Evolutionary conservation across 2,329 filamentous ascomycete species (phyloP), one percentile per base, ranked within the genome.

Genomic region (Cercospora sp.): DNA sequence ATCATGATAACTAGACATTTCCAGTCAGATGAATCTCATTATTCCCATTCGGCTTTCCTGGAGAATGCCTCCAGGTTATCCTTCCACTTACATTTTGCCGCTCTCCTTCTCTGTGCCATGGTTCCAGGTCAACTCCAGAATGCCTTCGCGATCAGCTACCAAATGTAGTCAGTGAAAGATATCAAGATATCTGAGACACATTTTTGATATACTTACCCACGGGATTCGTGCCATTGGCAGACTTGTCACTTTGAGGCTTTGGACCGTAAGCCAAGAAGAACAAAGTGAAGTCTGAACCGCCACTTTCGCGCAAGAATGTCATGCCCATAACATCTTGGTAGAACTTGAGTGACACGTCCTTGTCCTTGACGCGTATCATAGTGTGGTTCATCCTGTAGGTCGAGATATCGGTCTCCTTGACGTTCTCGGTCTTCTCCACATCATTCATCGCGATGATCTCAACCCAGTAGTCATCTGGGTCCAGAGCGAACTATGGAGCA

Each of bases 111-210:
- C 94, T 0, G 92, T 94, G 42, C 87, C 87, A 70, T 89, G 88
- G 75, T 90, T 90, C 91, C 91, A 97, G 9, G 94, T 97, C 71
- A 98, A 81, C 82, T 98, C 94, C 5, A 98, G 85, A 42, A 98
- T 80, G 0, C 94, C 95, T 80, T 98, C 94, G 70, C 89, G 87
- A 64, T 88, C 84, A 7, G 89, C 87, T 39, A 2, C 13, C 36
- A 39, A n/a, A 39, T 3, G 36, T 3, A 39, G 36, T 39, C 16
- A 39, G 36, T n/a, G 36, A n/a, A 39, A 39, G 16, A 39, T 39
- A 5, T 39, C 36, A 39, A 39, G 13, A n/a, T 39, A 39, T 39
- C 36, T 39, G 36, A 39, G 36, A n/a, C 13, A 39, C 16, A 3
- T 39, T 39, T 16, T n/a, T 39, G 13, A 39, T 39, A 39, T n/a